Conservation (phyloP, 257 asterid genomes). For the Nicotiana knightiana region DNA sequence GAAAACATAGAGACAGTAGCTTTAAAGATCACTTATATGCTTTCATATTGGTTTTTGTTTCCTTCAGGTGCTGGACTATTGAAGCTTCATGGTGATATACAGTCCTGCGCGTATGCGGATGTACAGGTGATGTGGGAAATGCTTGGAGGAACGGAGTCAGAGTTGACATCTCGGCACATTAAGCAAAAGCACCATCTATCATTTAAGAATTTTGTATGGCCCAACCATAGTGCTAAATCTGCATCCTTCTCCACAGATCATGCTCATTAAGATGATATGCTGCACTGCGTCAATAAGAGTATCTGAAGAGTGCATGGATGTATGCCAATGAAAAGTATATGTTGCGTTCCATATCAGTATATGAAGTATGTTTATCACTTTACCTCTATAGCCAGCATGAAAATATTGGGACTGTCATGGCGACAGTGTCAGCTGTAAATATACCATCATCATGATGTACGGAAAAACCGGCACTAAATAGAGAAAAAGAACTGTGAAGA, state of each 20-base stretch:
- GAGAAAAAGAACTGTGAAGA: background rate
- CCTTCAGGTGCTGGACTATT: conserved; percentile 60
- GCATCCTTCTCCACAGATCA: conserved; percentile 32
- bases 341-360: background rate
- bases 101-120: conserved; percentile 89
- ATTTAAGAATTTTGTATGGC: conserved; percentile 43
- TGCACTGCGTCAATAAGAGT: background rate
- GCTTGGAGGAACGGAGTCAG: conserved; percentile 56
- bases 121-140: conserved; percentile 97
- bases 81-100: conserved; percentile 84
- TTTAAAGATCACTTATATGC: background rate
- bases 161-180: conserved; percentile 31
- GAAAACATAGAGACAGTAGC: background rate
- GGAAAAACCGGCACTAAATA: background rate
- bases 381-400: background rate
- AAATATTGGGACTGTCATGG: background rate
- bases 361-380: conserved; percentile 6
- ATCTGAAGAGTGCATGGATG: background rate
- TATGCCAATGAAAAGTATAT: background rate
- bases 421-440: background rate
- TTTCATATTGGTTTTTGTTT: background rate
- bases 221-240: conserved; percentile 20
- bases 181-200: conserved; percentile 45
- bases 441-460: background rate
- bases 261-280: conserved; percentile 16